Conservation (phyloP, 352 stramenopile genomes). For the Phytophthora pistaciae region DNA sequence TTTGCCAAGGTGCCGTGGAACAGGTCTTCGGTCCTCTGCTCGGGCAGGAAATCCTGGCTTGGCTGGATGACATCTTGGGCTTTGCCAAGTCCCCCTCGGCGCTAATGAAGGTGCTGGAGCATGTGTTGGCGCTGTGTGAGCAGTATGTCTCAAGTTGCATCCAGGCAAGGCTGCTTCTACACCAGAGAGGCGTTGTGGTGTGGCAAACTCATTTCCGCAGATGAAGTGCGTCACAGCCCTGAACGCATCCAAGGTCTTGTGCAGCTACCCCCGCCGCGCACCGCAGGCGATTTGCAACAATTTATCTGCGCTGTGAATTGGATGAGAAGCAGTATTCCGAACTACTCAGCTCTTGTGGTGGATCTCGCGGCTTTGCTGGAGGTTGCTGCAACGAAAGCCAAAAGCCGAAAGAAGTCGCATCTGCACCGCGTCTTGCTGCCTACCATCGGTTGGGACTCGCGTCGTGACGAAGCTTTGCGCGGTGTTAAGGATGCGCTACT, state of each 20-base stretch:
- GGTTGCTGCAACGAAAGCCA: not conserved
- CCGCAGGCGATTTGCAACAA: conserved; percentile 24
- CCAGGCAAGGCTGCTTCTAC: not conserved
- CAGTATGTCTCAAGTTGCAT: conserved; percentile 16
- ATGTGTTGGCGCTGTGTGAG: not conserved
- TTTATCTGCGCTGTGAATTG: conserved; percentile 33
- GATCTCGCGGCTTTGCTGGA: conserved; percentile 7
- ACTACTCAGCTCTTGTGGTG: not conserved
- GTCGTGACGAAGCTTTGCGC: not conserved
- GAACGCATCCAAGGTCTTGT: conserved; percentile 12
- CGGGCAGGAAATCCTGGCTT: not conserved
- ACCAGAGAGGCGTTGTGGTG: conserved; percentile 6
- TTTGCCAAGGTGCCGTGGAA: conserved; percentile 8
- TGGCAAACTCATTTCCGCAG: conserved; percentile 11
- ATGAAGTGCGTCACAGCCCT: conserved; percentile 2
- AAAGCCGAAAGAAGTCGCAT: conserved; percentile 7
- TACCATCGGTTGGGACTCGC: conserved; percentile 3
- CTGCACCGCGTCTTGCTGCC: not conserved
- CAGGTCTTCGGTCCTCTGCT: conserved; percentile 2
- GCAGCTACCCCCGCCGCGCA: not conserved
- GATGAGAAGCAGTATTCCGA: conserved; percentile 25
- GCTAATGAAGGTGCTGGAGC: not conserved
- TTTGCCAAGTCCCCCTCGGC: conserved; percentile 5
- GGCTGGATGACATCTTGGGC: too few species aligned
- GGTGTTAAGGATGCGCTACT: not conserved